A percentile compares a stretch with the other conserved stretches of the same genome.
Conservation (phyloP, 306 rosid genomes). For the Dalbergia cultrata region DNA sequence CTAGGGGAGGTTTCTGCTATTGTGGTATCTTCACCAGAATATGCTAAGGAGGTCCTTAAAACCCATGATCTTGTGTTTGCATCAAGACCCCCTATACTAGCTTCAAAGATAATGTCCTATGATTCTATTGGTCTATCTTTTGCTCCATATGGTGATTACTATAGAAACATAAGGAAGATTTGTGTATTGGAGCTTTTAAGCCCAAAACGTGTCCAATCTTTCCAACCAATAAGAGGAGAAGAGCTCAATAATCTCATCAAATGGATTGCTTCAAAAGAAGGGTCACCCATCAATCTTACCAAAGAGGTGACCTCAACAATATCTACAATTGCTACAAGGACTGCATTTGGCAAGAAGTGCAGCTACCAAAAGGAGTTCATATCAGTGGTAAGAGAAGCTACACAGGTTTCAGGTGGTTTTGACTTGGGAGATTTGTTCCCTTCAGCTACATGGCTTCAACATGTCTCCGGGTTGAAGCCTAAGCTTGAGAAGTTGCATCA, state of each 20-base stretch:
- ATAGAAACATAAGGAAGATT: conserved; percentile 46
- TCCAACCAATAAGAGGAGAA: conserved; percentile 44
- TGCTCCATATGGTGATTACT: conserved; percentile 52
- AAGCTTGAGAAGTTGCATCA: conserved; percentile 50
- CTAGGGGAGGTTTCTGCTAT: conserved; percentile 56
- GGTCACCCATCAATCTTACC: conserved; percentile 44
- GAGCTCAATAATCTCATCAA: conserved; percentile 37
- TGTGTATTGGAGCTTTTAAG: conserved; percentile 49
- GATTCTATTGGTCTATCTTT: not conserved
- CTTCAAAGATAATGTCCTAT: conserved; percentile 34
- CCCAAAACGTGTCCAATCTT: conserved; percentile 44
- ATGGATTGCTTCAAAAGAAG: conserved; percentile 37
- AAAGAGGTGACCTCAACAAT: conserved; percentile 29
- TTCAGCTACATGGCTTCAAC: conserved; percentile 49
- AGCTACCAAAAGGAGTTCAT: conserved; percentile 17
- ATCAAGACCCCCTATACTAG: conserved; percentile 47
- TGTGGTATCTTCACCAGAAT: conserved; percentile 54
- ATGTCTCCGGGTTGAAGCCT: conserved; percentile 32
- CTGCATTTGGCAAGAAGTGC: conserved; percentile 49
- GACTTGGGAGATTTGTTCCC: conserved; percentile 55
- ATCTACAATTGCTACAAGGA: conserved; percentile 36
- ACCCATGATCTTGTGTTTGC: conserved; percentile 52
- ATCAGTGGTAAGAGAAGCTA: not conserved
- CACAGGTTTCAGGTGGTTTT: conserved; percentile 45
- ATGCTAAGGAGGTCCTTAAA: conserved; percentile 48